Percentiles rank a stretch among this genome's conserved stretches.
phyloP scores from a whole-genome alignment of 495 filamentous ascomycete species.

The Pyrenula aspistea region DNA sequence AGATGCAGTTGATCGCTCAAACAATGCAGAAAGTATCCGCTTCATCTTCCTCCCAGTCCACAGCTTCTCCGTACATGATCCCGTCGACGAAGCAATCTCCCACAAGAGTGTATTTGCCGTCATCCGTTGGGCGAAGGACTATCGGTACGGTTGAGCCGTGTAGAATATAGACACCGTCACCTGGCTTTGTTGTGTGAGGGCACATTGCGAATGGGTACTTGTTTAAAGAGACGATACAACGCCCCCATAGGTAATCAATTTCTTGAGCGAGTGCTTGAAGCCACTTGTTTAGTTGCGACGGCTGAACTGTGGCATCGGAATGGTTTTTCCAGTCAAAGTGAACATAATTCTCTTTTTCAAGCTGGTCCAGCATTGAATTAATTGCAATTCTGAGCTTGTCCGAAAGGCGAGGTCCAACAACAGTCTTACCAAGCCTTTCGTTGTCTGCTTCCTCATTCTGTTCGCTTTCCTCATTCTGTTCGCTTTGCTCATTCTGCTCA shows the following conservation, averaged over 20 bases:
- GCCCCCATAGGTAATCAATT: background rate
- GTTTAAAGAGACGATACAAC: background rate
- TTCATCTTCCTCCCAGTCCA: background rate
- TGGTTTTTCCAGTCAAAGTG: background rate
- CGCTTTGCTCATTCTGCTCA: background rate
- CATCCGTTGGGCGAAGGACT: background rate
- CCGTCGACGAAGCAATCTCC: constrained; percentile 16
- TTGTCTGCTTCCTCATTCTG: background rate
- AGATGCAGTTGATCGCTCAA: no score
- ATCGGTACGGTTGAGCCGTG: constrained; percentile 2
- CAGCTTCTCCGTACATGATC: constrained; percentile 14
- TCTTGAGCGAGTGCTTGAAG: background rate
- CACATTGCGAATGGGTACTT: background rate
- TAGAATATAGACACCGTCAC: constrained; percentile 3
- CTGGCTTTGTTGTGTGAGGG: background rate
- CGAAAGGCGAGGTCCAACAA: background rate
- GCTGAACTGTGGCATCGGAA: background rate
- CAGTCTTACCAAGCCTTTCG: background rate
- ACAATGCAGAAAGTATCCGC: background rate
- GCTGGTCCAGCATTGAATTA: background rate
- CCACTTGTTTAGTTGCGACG: background rate
- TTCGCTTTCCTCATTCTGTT: background rate
- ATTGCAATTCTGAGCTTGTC: background rate
- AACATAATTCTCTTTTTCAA: background rate
- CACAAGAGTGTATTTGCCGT: constrained; percentile 7